Evolutionary conservation across 192 early-diverging fungal species (phyloP).

Genomic region (Backusella luteola): DNA sequence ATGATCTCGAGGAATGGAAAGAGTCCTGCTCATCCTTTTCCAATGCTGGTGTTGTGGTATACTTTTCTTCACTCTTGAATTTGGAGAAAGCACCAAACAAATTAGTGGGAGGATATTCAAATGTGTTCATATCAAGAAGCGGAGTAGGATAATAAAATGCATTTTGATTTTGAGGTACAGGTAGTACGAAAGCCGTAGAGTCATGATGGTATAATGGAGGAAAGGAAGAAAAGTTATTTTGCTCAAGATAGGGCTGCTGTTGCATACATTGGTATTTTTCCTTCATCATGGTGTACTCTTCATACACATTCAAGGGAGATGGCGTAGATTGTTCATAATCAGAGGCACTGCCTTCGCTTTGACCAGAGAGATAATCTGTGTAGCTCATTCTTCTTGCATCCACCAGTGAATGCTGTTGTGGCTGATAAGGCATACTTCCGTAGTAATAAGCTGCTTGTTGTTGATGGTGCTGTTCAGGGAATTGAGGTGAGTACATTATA

Average conservation of each 20-base stretch:
- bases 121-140: neutral
- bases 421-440: neutral
- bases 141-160: neutral
- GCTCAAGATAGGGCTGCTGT: slow-evolving; percentile 11
- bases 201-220: neutral
- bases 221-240: neutral
- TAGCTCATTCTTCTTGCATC: slow-evolving; percentile 24
- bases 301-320: slow-evolving; percentile 31
- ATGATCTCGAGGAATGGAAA: slow-evolving; percentile 7
- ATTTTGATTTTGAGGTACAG: neutral
- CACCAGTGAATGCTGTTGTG: neutral
- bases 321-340: slow-evolving; percentile 32
- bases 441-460: neutral
- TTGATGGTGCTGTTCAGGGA: neutral
- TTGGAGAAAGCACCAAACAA: neutral
- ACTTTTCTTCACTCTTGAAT: neutral
- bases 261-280: neutral
- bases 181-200: neutral
- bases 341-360: slow-evolving; percentile 25
- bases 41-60: neutral
- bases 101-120: neutral
- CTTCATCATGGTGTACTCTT: slow-evolving; percentile 11
- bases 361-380: slow-evolving; percentile 28
- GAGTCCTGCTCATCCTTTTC: slow-evolving; percentile 6
- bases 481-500: neutral